Conservation (phyloP, 805 yeast genomes). For the Kodamaea nitidulidarum region DNA sequence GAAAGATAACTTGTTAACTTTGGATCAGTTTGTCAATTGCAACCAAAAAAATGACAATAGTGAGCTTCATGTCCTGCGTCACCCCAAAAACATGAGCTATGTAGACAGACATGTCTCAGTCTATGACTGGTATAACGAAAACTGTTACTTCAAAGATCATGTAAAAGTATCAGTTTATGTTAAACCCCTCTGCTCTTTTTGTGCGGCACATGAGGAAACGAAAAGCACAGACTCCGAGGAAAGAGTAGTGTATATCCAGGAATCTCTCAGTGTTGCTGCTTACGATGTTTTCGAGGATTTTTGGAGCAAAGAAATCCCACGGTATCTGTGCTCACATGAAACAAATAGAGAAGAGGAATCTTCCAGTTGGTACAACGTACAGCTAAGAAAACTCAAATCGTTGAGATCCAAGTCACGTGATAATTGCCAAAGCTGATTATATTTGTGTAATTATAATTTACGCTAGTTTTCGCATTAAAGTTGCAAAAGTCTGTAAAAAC, state of each 20-base stretch:
- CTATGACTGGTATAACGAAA: not conserved
- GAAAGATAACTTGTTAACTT: slow-evolving; percentile 24
- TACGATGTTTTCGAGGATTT: not conserved
- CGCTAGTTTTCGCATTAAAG: too few relatives aligned
- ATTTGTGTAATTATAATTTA: too few relatives aligned
- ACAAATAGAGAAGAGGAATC: not conserved
- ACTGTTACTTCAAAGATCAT: slow-evolving; percentile 15
- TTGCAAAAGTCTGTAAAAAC: too few relatives aligned
- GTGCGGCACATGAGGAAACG: not conserved
- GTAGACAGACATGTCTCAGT: not conserved
- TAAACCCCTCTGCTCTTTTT: not conserved
- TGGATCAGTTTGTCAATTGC: slow-evolving; percentile 26
- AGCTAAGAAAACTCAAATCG: not conserved
- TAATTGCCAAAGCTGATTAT: too few relatives aligned
- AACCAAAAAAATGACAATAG: slow-evolving; percentile 12
- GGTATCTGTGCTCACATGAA: not conserved
- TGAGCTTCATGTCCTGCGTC: not conserved
- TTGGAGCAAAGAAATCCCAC: slow-evolving; percentile 3
- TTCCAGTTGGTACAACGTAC: not conserved
- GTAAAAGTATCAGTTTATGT: slow-evolving; percentile 1
- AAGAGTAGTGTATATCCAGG: not conserved
- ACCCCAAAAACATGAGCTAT: not conserved
- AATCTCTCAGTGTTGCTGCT: not conserved
- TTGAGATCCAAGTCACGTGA: not conserved
- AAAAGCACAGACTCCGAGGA: not conserved